A percentile compares a stretch with the other conserved stretches of the same genome.
Conservation (phyloP, 75 land plant species). For the Selaginella tamariscina region DNA sequence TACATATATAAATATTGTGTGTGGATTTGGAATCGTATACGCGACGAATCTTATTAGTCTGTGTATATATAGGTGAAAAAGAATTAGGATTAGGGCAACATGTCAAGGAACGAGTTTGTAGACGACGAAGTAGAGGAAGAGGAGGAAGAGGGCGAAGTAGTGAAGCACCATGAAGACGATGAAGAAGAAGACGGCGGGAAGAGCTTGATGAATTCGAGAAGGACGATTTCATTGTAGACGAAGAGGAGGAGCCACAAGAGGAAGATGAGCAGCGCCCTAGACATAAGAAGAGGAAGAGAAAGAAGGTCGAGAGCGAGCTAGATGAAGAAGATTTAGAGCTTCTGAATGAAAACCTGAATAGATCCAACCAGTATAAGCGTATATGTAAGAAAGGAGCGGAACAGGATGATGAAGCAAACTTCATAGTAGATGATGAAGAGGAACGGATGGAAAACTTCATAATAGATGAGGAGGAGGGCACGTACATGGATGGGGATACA, state of each 20-base stretch:
- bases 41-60: too few species aligned
- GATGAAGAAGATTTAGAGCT: conserved; percentile 11
- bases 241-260: conserved; percentile 3
- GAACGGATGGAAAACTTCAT: too few species aligned
- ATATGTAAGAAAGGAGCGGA: background rate
- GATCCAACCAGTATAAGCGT: background rate
- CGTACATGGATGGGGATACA: background rate
- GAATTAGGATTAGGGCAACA: too few species aligned
- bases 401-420: conserved; percentile 3
- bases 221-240: conserved; percentile 1
- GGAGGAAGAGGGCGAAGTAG: background rate
- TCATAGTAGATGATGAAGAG: conserved; percentile 5
- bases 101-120: background rate
- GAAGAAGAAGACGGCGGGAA: background rate
- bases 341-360: background rate
- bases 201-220: conserved; percentile 2
- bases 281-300: background rate
- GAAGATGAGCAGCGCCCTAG: background rate
- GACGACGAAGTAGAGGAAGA: conserved; percentile 12
- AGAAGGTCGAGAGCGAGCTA: background rate
- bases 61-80: too few species aligned
- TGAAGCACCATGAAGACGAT: background rate
- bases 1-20: too few species aligned
- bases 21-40: too few species aligned
- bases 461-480: conserved; percentile 2